Evolutionary conservation across 176 grass and related monocot species (phyloP), one percentile per base, ranked within the genome.

Genomic region (Themeda triandra): DNA sequence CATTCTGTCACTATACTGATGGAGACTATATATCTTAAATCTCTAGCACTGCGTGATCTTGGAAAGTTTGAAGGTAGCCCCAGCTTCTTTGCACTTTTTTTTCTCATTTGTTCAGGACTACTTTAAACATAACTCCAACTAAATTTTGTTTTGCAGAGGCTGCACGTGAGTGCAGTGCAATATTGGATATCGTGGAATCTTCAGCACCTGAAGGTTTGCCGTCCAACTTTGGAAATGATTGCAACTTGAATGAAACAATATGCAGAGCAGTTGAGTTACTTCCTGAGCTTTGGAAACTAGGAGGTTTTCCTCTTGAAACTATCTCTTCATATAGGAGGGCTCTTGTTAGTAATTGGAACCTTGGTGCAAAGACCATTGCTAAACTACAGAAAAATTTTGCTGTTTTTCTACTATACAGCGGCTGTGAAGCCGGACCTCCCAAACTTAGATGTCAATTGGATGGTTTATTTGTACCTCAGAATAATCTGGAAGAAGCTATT

Each of bases 401-500:
- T 42, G 65, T 98, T 78, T 86, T 93, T 68, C 92, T 98, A 80
- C 85, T 95, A 63, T 95, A 95, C 48, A 92, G 89, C 79, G 91
- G 95, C 4, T 92, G 80, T 28, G 95, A 98, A 81, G 87, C 87
- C 69, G 79, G 72, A 29, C 73, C 87, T 48, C 85, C 87, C 27
- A 87, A 90, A 25, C 71, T 89, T 77, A 84, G 46, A 33, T 88
- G 66, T 81, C 92, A 93, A 79, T 90, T 78, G 59, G 83, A 91
- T 84, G 81, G 83, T 86, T 89, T 85, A 67, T 95, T 95, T 93
- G 78, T 98, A 59, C 91, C 95, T 59, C 54, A 36, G 27, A 98
- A 98, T 73, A 95, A 95, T 84, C 71, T 88, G 58, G 92, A 98
- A 92, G 95, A 98, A 74, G 95, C 95, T 66, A 89, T 92, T 92